These are phyloP conservation scores for Veloporphyrellus conicus DNA, from an alignment of 1,284 basidiomycete genomes.

Conservation along the genomic window DNA sequence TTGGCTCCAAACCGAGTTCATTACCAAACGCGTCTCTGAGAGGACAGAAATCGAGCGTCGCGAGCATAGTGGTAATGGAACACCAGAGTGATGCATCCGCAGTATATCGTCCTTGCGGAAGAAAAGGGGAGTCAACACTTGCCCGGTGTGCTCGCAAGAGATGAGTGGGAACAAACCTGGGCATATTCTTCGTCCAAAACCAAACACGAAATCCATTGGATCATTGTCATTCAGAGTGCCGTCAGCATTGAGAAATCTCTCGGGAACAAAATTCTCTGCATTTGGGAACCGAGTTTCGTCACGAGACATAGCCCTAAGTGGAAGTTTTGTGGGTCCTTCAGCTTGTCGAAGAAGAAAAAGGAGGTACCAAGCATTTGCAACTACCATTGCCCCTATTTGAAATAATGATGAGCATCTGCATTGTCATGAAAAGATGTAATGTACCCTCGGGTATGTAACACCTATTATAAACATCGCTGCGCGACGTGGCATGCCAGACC, in stretches of 20 bases:
- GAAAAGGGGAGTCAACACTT: background rate
- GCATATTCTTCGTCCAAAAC: constrained; percentile 23
- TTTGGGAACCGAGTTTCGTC: constrained; percentile 18
- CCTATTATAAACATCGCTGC: constrained; percentile 16
- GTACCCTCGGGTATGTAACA: constrained; percentile 20
- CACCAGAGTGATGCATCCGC: constrained; percentile 12
- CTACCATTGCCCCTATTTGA: constrained; percentile 10
- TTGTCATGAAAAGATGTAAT: background rate
- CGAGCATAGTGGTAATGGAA: constrained; percentile 12
- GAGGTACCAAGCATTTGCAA: constrained; percentile 20
- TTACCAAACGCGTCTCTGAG: constrained; percentile 6
- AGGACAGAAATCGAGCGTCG: constrained; percentile 9
- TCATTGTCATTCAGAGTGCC: constrained; percentile 14
- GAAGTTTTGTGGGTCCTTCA: background rate
- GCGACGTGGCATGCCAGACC: constrained; percentile 14
- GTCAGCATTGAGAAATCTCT: constrained; percentile 13
- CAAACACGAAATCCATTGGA: constrained; percentile 16
- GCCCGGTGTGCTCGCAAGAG: too few relatives aligned
- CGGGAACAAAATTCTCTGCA: constrained; percentile 15
- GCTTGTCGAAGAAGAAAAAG: background rate
- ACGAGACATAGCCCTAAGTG: constrained; percentile 20
- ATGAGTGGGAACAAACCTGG: constrained; percentile 2
- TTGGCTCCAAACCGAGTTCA: background rate
- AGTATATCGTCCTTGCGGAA: constrained; percentile 3
- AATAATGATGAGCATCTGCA: background rate